Evolutionary conservation across 306 rosid species (phyloP).

Genomic region (Neltuma alba): DNA sequence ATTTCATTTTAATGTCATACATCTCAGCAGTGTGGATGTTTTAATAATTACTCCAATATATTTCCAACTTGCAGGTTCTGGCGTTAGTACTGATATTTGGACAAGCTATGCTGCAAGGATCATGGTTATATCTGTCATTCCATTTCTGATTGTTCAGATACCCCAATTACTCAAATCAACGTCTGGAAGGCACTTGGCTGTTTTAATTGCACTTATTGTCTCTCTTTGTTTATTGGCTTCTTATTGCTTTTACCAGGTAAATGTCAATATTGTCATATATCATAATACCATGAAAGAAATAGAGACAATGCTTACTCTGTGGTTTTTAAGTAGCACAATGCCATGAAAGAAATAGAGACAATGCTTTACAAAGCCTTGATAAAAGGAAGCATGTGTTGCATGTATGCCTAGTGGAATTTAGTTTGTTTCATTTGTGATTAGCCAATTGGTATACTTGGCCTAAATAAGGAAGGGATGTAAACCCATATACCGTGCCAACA

Average conservation of each 20-base stretch:
- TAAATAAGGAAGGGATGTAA: neutral
- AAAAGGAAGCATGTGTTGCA: constrained; percentile 1
- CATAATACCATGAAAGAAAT: too few relatives aligned
- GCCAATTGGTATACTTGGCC: neutral
- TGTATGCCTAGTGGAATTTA: neutral
- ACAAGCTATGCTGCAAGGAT: constrained; percentile 85
- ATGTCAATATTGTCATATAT: neutral
- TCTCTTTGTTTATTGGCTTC: constrained; percentile 53
- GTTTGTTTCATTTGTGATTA: neutral
- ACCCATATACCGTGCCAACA: neutral
- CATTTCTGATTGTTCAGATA: constrained; percentile 83
- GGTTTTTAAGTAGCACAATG: neutral
- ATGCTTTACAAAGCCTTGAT: neutral
- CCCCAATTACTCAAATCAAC: constrained; percentile 77
- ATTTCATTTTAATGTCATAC: neutral
- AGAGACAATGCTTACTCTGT: too few relatives aligned
- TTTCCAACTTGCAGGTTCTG: constrained; percentile 70
- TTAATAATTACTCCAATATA: constrained; percentile 7
- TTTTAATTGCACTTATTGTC: constrained; percentile 74
- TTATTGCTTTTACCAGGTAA: constrained; percentile 92
- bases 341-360: neutral
- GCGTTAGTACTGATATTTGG: constrained; percentile 94
- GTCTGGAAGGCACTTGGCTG: constrained; percentile 72
- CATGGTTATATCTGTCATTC: constrained; percentile 78
- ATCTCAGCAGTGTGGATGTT: constrained; percentile 13